Percentiles rank a stretch among this genome's conserved stretches.
phyloP scores from a whole-genome alignment of 306 rosid species.

The Begonia fuchsioides region DNA sequence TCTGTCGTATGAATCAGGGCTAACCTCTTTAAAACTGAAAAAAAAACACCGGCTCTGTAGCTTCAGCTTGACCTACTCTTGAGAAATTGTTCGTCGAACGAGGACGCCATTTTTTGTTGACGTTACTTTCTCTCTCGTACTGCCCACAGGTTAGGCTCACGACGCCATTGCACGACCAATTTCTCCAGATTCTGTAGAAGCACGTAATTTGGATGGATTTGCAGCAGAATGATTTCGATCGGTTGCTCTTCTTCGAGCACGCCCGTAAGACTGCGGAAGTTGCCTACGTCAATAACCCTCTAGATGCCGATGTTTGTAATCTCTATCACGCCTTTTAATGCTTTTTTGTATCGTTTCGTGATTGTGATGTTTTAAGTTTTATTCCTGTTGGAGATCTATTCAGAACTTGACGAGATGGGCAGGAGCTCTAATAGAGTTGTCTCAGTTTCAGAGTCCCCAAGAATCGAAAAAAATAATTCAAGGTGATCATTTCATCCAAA shows the following conservation, averaged over 20 bases:
- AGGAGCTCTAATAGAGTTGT: slow-evolving; percentile 63
- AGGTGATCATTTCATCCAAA: slow-evolving; percentile 24
- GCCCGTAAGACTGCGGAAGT: slow-evolving; percentile 63
- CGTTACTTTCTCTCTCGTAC: too few relatives aligned
- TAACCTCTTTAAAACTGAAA: too few relatives aligned
- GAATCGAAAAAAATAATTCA: slow-evolving; percentile 53
- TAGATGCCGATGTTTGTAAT: slow-evolving; percentile 58
- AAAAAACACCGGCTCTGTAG: too few relatives aligned
- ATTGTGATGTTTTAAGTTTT: not conserved
- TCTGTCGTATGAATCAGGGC: too few relatives aligned
- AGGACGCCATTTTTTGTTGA: too few relatives aligned
- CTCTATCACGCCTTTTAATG: not conserved
- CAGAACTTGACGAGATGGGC: slow-evolving; percentile 94
- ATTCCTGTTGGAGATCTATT: not conserved
- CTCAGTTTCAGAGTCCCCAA: slow-evolving; percentile 56
- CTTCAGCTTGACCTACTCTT: too few relatives aligned
- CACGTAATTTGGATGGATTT: slow-evolving; percentile 28
- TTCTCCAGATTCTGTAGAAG: too few relatives aligned
- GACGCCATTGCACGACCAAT: too few relatives aligned
- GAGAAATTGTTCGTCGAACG: too few relatives aligned
- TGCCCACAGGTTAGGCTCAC: too few relatives aligned
- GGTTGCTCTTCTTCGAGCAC: slow-evolving; percentile 70
- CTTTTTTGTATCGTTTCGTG: not conserved
- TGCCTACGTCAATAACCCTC: slow-evolving; percentile 41
- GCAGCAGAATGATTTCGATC: slow-evolving; percentile 58